A percentile compares a stretch with the other conserved stretches of the same genome.
These are phyloP conservation scores for Penicillium palitans DNA, from an alignment of 2,329 filamentous ascomycete genomes.

Conservation along the genomic window DNA sequence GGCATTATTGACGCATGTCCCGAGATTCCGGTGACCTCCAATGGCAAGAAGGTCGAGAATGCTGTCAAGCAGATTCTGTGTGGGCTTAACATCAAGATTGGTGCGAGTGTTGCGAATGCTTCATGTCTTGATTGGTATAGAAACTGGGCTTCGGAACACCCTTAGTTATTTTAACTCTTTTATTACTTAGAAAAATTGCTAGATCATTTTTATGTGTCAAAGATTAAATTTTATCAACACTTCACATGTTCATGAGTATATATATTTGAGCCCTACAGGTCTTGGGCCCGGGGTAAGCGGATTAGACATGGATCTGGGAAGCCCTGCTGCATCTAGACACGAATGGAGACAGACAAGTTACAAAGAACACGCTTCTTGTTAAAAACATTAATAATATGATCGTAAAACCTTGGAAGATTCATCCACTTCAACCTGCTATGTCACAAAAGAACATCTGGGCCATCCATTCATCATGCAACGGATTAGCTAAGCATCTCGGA, in stretches of 20 bases:
- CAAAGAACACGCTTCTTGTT: neutral
- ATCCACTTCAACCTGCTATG: neutral
- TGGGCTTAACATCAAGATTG: slow-evolving; percentile 80
- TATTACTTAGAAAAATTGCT: neutral
- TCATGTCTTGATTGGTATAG: slow-evolving; percentile 87
- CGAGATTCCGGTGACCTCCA: slow-evolving; percentile 87
- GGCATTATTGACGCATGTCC: slow-evolving; percentile 77
- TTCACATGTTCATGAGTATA: neutral
- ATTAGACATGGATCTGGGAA: neutral
- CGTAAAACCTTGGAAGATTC: neutral
- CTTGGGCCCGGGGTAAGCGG: slow-evolving; percentile 14
- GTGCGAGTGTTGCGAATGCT: slow-evolving; percentile 89
- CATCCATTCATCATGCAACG: slow-evolving; percentile 4
- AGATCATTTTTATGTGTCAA: neutral
- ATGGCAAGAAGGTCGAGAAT: slow-evolving; percentile 98
- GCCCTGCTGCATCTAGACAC: neutral
- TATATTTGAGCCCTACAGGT: slow-evolving; percentile 11
- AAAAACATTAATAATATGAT: neutral
- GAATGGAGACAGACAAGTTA: neutral
- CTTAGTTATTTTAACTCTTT: slow-evolving; percentile 16
- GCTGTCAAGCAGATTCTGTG: slow-evolving; percentile 95
- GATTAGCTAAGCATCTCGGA: slow-evolving; percentile 35
- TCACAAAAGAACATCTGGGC: neutral
- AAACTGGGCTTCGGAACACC: slow-evolving; percentile 65
- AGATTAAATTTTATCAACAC: neutral